Percentiles rank a stretch among this genome's conserved stretches.
These are phyloP conservation scores for Casaregolazyma suthepensis DNA, from an alignment of 1,139 yeast species.

Conservation along the genomic window DNA sequence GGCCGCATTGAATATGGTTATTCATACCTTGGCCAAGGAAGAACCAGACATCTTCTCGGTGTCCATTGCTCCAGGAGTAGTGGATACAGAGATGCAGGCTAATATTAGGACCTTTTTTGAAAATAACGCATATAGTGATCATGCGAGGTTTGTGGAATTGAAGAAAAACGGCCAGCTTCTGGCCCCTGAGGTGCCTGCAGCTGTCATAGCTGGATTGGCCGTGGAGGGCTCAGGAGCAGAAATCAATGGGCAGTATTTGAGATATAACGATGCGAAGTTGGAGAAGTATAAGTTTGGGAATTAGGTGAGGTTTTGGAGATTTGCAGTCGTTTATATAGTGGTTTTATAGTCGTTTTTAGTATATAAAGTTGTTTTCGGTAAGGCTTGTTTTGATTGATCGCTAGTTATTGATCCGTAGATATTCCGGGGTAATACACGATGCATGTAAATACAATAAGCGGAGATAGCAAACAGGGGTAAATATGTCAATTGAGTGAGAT, in stretches of 20 bases:
- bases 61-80: constrained; percentile 90
- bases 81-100: constrained; percentile 79
- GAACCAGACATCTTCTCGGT: constrained; percentile 54
- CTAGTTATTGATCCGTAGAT: neutral
- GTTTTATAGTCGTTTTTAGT: neutral
- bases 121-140: constrained; percentile 50
- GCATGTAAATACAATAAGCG: no score
- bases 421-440: neutral
- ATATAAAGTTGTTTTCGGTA: no score
- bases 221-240: constrained; percentile 40
- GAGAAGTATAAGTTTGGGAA: constrained; percentile 16
- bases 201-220: constrained; percentile 60
- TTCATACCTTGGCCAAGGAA: constrained; percentile 59
- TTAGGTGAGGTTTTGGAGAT: no score
- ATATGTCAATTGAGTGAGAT: neutral
- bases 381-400: no score
- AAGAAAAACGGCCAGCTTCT: constrained; percentile 51
- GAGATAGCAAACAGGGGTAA: no score
- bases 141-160: constrained; percentile 54
- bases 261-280: constrained; percentile 47
- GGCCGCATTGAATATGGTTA: constrained; percentile 79
- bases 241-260: constrained; percentile 57
- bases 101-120: constrained; percentile 54
- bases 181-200: constrained; percentile 65
- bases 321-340: no score